Conservation (phyloP, 2,329 filamentous ascomycete genomes). For the Diaporthe capsici region DNA sequence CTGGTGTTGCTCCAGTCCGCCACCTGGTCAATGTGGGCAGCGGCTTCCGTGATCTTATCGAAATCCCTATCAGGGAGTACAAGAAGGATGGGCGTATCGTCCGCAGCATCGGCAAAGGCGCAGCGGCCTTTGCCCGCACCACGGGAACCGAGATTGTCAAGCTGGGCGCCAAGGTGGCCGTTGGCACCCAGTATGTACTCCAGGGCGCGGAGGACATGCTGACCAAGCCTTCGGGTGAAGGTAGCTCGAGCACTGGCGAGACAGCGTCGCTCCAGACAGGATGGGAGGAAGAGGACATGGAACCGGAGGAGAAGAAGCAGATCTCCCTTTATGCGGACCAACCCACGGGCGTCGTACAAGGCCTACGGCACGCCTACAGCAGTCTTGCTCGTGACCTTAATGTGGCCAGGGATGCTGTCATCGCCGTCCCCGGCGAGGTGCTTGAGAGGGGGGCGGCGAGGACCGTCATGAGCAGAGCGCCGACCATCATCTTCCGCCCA, state of each 20-base stretch:
- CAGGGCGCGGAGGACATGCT: constrained; percentile 90
- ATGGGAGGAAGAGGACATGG: constrained; percentile 66
- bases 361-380: constrained; percentile 84
- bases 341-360: constrained; percentile 89
- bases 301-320: constrained; percentile 80
- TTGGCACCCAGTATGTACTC: constrained; percentile 94
- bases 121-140: constrained; percentile 89
- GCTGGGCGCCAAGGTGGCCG: constrained; percentile 91
- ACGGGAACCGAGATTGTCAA: constrained; percentile 96
- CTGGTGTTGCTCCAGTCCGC: constrained; percentile 90
- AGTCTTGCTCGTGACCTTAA: constrained; percentile 90
- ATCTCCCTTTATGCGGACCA: constrained; percentile 96
- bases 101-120: constrained; percentile 92
- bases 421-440: constrained; percentile 92
- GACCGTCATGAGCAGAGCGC: constrained; percentile 84
- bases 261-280: constrained; percentile 40
- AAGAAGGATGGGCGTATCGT: constrained; percentile 93
- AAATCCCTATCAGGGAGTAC: constrained; percentile 93
- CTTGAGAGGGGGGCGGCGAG: constrained; percentile 89
- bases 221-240: constrained; percentile 57
- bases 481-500: constrained; percentile 93
- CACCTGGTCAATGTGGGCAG: constrained; percentile 92
- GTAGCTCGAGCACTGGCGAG: constrained; percentile 43
- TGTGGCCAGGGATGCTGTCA: constrained; percentile 89
- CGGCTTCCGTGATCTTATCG: constrained; percentile 87